Evolutionary conservation across 805 yeast genomes (phyloP).

Genomic region (Ogataea populi-albae): DNA sequence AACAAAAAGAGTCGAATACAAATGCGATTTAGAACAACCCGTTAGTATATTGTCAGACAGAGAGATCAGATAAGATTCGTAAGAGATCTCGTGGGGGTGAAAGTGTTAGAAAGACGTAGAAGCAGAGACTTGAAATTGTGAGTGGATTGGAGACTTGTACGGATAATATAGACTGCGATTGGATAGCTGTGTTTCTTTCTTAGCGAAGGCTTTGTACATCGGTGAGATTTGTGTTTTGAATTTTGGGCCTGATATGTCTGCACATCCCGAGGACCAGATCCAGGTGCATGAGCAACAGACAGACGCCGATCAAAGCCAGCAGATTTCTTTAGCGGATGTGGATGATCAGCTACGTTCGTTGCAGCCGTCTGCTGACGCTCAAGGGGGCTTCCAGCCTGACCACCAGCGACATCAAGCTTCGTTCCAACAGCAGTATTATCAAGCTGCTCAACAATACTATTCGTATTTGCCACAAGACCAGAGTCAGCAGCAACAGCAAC

Average conservation of each 20-base stretch:
- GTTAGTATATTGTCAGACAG: conserved; percentile 16
- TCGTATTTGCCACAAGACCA: conserved; percentile 16
- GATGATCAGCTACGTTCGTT: conserved; percentile 25
- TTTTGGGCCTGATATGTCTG: conserved; percentile 9
- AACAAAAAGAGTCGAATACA: background rate
- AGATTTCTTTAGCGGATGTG: conserved; percentile 23
- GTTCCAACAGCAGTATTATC: conserved; percentile 14
- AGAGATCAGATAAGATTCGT: conserved; percentile 3
- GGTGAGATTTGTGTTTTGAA: too few species aligned
- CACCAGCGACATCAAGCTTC: conserved; percentile 3
- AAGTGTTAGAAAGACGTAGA: too few species aligned
- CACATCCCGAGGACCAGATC: conserved; percentile 11
- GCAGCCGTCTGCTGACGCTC: conserved; percentile 8
- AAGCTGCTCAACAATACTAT: conserved; percentile 19
- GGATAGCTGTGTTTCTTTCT: too few species aligned
- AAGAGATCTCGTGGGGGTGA: too few species aligned
- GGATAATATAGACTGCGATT: too few species aligned
- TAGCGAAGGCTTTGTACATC: too few species aligned
- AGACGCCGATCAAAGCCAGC: conserved; percentile 9
- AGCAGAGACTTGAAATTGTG: too few species aligned
- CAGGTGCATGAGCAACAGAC: conserved; percentile 3
- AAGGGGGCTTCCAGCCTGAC: background rate
- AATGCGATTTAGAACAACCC: conserved; percentile 6
- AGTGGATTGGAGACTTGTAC: too few species aligned
- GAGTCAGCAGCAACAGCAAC: conserved; percentile 14